Evolutionary conservation across 78 protist genomes (phyloP), one percentile per base, ranked within the genome.

Genomic region (Dictyostelium purpureum): DNA sequence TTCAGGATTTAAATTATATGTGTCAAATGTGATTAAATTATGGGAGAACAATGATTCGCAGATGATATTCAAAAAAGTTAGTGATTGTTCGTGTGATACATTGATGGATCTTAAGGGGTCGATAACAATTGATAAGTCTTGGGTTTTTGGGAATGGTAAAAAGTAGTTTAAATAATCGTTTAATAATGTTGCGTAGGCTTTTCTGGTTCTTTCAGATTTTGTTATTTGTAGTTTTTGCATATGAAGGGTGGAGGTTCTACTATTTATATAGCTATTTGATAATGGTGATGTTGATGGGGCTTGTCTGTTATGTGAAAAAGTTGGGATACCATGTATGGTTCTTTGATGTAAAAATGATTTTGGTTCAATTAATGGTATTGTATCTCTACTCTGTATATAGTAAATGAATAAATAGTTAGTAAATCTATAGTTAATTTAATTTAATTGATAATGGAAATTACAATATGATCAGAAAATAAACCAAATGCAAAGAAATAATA

Each of bases 401-500:
- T 18, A 28, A 74, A n/a, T n/a, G 18, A 6, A 19, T 56, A 35
- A 2, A 7, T 70, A 4, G 24, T 38, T 67, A 14, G 21, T 4
- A 40, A 19, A 6, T 42, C 2, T 40, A 16, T 67, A 6, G 52
- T 69, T n/a, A 11, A 9, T 42, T 2, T 21, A 42, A 37, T 18
- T 18, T 10, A 40, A 24, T 5, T n/a, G n/a, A n/a, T n/a, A n/a
- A 69, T 56, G 5, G 49, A 51, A 70, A 79, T 4, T 70, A 82
- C 90, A 2, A 33, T 54, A 56, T 67, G 74, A 56, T 82, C 90
- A 38, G 71, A 42, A 69, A 70, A 82, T 54, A 82, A 69, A 54
- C 79, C 79, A 70, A 82, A 82, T n/a, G 71, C 78, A 70, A 82
- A 82, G 79, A 82, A 82, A 70, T 66, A 82, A 11, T 67, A 42